Conservation (phyloP, 768 basidiomycete species). For the Infundibulicybe gibba region DNA sequence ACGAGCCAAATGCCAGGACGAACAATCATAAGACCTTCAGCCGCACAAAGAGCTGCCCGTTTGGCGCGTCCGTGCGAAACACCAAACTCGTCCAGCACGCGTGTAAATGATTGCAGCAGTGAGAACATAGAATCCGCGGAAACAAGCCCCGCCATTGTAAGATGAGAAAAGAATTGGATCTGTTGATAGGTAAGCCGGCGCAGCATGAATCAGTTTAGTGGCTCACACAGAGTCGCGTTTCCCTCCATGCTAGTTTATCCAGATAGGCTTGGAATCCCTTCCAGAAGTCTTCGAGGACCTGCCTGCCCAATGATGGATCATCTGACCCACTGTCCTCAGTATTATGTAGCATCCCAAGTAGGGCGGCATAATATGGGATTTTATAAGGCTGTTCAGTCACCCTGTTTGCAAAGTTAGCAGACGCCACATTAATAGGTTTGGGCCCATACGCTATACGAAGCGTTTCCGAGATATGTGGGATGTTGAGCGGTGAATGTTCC, state of each 20-base stretch:
- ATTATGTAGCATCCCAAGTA: constrained; percentile 68
- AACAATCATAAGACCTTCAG: constrained; percentile 77
- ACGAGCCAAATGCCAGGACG: constrained; percentile 10
- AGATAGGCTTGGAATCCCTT: constrained; percentile 87
- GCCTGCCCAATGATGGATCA: constrained; percentile 54
- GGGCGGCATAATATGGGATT: constrained; percentile 82
- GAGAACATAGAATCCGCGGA: constrained; percentile 75
- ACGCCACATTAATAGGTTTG: neutral
- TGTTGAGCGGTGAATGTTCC: constrained; percentile 51
- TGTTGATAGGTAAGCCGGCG: constrained; percentile 22
- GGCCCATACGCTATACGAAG: constrained; percentile 64
- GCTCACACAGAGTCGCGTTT: constrained; percentile 83
- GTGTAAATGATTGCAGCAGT: constrained; percentile 78
- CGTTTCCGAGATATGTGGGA: constrained; percentile 68
- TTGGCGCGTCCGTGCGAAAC: constrained; percentile 84
- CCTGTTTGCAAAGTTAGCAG: constrained; percentile 29
- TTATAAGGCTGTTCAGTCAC: constrained; percentile 94
- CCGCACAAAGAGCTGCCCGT: constrained; percentile 75
- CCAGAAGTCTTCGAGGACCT: constrained; percentile 85
- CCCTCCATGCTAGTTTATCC: constrained; percentile 89
- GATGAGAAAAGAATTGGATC: constrained; percentile 93
- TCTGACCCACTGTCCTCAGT: constrained; percentile 32
- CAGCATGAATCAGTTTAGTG: constrained; percentile 1
- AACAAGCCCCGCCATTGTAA: constrained; percentile 74
- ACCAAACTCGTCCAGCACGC: constrained; percentile 87